Percentiles rank a stretch among this genome's conserved stretches.
Evolutionary conservation across 2,329 filamentous ascomycete genomes (phyloP).

Genomic region (Verruconis gallopava): DNA sequence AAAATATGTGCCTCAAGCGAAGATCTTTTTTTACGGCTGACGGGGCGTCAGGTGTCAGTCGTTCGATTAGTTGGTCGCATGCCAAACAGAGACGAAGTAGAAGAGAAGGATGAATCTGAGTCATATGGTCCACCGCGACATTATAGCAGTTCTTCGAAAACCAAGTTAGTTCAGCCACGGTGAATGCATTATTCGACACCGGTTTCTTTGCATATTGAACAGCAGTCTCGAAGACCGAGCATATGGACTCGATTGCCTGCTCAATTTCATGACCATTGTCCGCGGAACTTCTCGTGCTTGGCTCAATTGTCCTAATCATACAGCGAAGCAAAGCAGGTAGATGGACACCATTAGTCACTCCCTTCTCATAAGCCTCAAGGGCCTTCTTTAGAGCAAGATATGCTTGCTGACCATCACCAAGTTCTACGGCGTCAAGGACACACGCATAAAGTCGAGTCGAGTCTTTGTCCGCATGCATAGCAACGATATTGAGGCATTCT

Average conservation of each 20-base stretch:
- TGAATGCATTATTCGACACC: conserved; percentile 34
- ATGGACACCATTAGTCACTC: conserved; percentile 38
- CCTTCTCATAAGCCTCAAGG: conserved; percentile 41
- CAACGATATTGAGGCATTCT: conserved; percentile 50
- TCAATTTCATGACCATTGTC: conserved; percentile 3
- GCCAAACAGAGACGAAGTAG: conserved; percentile 42
- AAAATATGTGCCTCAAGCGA: conserved; percentile 50
- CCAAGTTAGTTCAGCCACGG: conserved; percentile 60
- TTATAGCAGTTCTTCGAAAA: conserved; percentile 77
- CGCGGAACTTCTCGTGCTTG: background rate
- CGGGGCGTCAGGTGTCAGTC: conserved; percentile 19
- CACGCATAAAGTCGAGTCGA: conserved; percentile 65
- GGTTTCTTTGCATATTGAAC: conserved; percentile 1
- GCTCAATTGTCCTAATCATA: conserved; percentile 1
- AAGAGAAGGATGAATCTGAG: conserved; percentile 41
- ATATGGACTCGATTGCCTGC: conserved; percentile 35
- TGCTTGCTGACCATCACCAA: conserved; percentile 48
- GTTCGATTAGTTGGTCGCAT: conserved; percentile 32
- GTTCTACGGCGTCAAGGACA: conserved; percentile 59
- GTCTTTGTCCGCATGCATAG: conserved; percentile 38
- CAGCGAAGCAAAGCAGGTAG: conserved; percentile 48
- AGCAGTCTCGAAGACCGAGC: conserved; percentile 38
- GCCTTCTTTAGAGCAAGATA: conserved; percentile 47
- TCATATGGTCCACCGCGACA: conserved; percentile 50
- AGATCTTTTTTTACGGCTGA: conserved; percentile 31